Evolutionary conservation across 1,284 basidiomycete genomes (phyloP).

Genomic region (Ceratobasidium sp.): DNA sequence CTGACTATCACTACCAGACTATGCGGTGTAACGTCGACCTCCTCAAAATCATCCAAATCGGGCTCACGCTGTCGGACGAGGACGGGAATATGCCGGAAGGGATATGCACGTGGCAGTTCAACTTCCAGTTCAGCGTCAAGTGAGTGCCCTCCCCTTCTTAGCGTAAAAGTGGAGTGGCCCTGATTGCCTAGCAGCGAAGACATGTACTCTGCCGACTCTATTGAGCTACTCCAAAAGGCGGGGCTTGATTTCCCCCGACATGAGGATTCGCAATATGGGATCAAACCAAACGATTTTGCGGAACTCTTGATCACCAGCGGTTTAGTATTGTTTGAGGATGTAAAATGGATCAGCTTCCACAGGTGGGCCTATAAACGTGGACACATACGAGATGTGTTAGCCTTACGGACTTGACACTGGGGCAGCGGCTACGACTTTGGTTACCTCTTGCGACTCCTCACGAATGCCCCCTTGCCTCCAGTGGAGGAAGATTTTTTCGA

Average conservation of each 20-base stretch:
- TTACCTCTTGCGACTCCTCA: constrained; percentile 96
- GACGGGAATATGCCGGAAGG: constrained; percentile 91
- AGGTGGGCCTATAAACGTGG: constrained; percentile 68
- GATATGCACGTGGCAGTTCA: constrained; percentile 98
- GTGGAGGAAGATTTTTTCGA: constrained; percentile 94
- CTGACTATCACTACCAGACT: constrained; percentile 99
- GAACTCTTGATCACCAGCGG: constrained; percentile 97
- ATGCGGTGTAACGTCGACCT: constrained; percentile 99
- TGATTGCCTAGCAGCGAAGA: constrained; percentile 72
- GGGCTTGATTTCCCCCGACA: constrained; percentile 96
- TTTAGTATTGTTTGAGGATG: constrained; percentile 87
- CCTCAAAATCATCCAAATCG: constrained; percentile 97
- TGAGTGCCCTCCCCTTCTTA: constrained; percentile 59
- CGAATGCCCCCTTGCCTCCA: constrained; percentile 86
- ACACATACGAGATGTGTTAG: neutral
- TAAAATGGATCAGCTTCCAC: constrained; percentile 98
- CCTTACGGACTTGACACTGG: constrained; percentile 29
- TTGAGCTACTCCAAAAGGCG: constrained; percentile 93
- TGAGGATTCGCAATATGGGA: constrained; percentile 82
- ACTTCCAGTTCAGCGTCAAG: constrained; percentile 94
- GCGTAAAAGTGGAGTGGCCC: neutral
- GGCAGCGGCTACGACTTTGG: constrained; percentile 98
- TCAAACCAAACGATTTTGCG: constrained; percentile 94
- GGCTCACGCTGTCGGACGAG: constrained; percentile 93
- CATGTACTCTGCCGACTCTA: constrained; percentile 98